Base-by-base conservation (phyloP, 768 basidiomycete species). In the Termitomyces bulborhizus region DNA sequence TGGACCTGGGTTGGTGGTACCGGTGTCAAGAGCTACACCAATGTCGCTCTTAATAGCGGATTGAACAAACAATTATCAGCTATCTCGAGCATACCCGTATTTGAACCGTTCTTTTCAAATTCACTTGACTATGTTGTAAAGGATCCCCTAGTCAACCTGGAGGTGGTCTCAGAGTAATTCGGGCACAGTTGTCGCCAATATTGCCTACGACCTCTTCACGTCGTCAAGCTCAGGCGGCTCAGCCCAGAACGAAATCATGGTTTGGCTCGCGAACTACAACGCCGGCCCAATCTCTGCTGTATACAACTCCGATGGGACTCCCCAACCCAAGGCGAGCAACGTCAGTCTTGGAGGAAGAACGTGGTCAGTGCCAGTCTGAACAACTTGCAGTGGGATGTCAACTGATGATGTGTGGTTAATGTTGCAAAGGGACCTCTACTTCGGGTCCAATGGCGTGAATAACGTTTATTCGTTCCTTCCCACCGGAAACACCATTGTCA, bases 151-250 rank as follows among this genome's bases (percentile, higher is more conserved):
- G 85, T 60, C 80, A 32, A 68, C 63, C 0, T 87, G 85, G 85
- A 53, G 65, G 1, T 86, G 85, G 85, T 73, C 73, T 5, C 79
- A 82, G 56, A 60, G 60, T 13, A 66, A 65, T 11, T 68, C 71
- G 4, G 76, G 71, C 4, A 65, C 64, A 1, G 67, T 81, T 54
- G 77, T 81, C 26, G 76, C 79, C 0, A 75, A 86, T 54, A 74
- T 84, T 27, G 81, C 84, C 6, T 87, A 76, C 56, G 85, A 87
- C 58, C 56, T 86, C 1, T 88, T 87, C 72, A 86, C 84, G 0
- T 78, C 84, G 2, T 62, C 61, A 56, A 69, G 70, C 4, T 41
- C 80, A 36, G 77, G 77, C 1, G 84, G 84, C 32, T 66, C 73
- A 39, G 74, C 75, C 51, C 70, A 67, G 29, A 75, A 76, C 53